Evolutionary conservation across 495 filamentous ascomycete species (phyloP).

Genomic region (Monascus purpureus): DNA sequence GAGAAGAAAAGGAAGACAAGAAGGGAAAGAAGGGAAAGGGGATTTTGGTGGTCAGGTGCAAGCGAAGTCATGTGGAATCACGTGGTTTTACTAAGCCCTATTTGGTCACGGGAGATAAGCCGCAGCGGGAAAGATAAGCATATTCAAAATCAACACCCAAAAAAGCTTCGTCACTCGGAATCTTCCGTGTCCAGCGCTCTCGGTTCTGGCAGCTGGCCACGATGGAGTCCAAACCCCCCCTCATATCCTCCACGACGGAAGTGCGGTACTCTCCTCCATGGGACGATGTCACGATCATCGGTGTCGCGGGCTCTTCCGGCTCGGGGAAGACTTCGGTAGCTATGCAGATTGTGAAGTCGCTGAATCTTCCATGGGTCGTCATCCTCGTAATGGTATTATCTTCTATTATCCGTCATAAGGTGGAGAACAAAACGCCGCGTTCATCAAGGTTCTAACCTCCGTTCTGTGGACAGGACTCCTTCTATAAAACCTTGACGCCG

Average conservation of each 20-base stretch:
- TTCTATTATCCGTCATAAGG: too few relatives aligned
- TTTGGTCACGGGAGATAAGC: constrained; percentile 5
- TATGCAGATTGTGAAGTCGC: constrained; percentile 71
- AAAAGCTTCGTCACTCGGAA: too few relatives aligned
- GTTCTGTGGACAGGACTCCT: constrained; percentile 58
- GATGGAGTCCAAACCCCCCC: constrained; percentile 32
- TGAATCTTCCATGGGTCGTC: constrained; percentile 95
- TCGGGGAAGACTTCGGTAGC: constrained; percentile 96
- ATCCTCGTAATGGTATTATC: constrained; percentile 80
- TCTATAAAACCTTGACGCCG: constrained; percentile 71
- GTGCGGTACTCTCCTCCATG: constrained; percentile 86
- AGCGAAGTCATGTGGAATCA: constrained; percentile 18
- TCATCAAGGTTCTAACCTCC: constrained; percentile 11
- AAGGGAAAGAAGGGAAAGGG: constrained; percentile 9
- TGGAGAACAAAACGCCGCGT: too few relatives aligned
- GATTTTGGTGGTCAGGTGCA: constrained; percentile 10
- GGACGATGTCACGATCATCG: constrained; percentile 88
- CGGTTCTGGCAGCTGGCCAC: too few relatives aligned
- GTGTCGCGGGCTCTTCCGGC: constrained; percentile 87
- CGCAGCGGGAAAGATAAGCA: neutral
- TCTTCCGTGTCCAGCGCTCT: too few relatives aligned
- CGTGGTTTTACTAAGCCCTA: constrained; percentile 10
- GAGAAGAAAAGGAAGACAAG: too few relatives aligned
- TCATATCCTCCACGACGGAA: constrained; percentile 26
- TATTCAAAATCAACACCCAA: too few relatives aligned